Base-by-base conservation (phyloP, 2,329 filamentous ascomycete species). In the Ilyonectria destructans region DNA sequence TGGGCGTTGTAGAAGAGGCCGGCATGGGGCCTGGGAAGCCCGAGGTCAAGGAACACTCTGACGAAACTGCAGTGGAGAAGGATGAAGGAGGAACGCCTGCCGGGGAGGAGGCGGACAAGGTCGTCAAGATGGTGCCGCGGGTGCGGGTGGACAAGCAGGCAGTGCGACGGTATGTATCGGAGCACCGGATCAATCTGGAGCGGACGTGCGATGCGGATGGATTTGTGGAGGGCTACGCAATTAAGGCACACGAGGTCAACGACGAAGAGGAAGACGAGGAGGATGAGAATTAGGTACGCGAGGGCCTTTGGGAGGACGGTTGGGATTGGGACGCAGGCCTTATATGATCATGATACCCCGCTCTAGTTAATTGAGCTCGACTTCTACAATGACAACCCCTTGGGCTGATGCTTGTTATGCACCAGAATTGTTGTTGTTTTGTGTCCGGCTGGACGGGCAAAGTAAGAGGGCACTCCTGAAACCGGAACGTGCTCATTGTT, bases 141-240 rank as follows among this genome's bases (percentile, higher is more conserved):
- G 86, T 91, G 33, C 82, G 80, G 29, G 76, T 91, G 64, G 86
- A 88, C 66, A 88, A 87, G 78, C 82, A 84, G 37, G 85, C 83
- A 3, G 83, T 97, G 6, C 85, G 90, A 74, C 86, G 86, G 46
- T 97, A 93, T 90, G 89, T 92, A 12, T 84, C 86, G 55, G 82
- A 81, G 63, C 87, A 94, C 74, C 83, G 84, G 51, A 88, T 95
- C 64, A 87, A 86, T 58, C 78, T 96, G 58, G 87, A 89, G 60
- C 87, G 87, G 74, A 87, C 91, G 1, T 93, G 96, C 59, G 91
- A 93, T 79, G 88, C 91, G 6, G 87, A 90, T 1, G 94, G 93
- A 1, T 97, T 97, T 73, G 81, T 92, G 7, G 89, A 91, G 69
- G 87, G 89, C 60, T 93, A 92, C 79, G 89, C 89, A 13, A 81